Evolutionary conservation across 257 asterid species (phyloP).

Genomic region (Misopates orontium): DNA sequence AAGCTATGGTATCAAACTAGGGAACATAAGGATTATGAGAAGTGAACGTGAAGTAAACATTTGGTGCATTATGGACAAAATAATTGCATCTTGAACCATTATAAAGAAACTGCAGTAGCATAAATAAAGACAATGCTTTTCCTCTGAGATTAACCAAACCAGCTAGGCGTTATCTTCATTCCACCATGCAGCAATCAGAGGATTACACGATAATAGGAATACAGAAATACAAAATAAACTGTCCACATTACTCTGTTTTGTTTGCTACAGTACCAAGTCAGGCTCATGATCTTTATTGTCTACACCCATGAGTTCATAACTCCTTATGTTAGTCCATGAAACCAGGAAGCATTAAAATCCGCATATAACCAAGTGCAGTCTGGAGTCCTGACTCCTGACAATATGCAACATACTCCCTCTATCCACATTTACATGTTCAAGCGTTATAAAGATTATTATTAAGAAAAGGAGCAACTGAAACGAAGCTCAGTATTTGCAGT

Average conservation of each 20-base stretch:
- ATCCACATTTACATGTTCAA: too few relatives aligned
- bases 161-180: constrained; percentile 1
- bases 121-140: neutral
- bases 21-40: neutral
- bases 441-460: neutral
- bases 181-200: constrained; percentile 12
- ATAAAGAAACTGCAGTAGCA: constrained; percentile 7
- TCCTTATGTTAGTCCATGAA: too few relatives aligned
- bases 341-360: too few relatives aligned
- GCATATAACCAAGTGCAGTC: too few relatives aligned
- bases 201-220: constrained; percentile 8
- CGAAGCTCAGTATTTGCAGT: constrained; percentile 22
- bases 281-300: too few relatives aligned
- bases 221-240: neutral
- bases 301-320: too few relatives aligned
- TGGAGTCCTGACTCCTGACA: too few relatives aligned
- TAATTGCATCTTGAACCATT: neutral
- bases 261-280: neutral
- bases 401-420: too few relatives aligned
- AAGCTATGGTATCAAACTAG: constrained; percentile 12
- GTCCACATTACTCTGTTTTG: neutral
- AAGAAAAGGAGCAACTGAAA: constrained; percentile 1
- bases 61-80: constrained; percentile 7
- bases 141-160: neutral
- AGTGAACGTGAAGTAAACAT: constrained; percentile 7